These are phyloP conservation scores for Amanita jacksonii DNA, from an alignment of 768 basidiomycete genomes.

Conservation along the genomic window DNA sequence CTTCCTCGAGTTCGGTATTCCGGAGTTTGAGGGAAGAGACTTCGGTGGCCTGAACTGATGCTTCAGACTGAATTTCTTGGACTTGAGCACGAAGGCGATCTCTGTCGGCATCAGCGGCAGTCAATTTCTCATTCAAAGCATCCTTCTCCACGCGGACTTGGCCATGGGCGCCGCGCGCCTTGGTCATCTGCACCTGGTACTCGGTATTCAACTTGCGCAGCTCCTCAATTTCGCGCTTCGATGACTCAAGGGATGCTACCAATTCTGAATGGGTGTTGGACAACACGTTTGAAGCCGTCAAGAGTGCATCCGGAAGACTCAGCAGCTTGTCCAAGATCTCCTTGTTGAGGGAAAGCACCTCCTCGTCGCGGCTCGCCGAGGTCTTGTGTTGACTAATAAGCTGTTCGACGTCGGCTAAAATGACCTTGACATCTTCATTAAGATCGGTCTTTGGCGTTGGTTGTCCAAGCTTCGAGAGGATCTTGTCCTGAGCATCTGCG, in stretches of 20 bases:
- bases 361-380: conserved; percentile 36
- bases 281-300: conserved; percentile 41
- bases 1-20: conserved; percentile 60
- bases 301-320: conserved; percentile 50
- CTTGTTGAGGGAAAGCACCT: conserved; percentile 41
- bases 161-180: conserved; percentile 69
- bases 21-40: conserved; percentile 35
- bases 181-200: conserved; percentile 61
- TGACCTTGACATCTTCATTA: conserved; percentile 36
- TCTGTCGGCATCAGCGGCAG: conserved; percentile 51
- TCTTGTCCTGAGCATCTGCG: conserved; percentile 22
- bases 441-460: conserved; percentile 19
- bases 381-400: conserved; percentile 43
- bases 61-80: conserved; percentile 40
- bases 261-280: conserved; percentile 58
- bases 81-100: conserved; percentile 48
- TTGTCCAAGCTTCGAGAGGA: conserved; percentile 21
- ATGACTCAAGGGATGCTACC: conserved; percentile 41
- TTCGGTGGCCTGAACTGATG: conserved; percentile 35
- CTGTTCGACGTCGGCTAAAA: conserved; percentile 26
- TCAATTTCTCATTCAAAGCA: conserved; percentile 51
- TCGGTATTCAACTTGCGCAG: conserved; percentile 59
- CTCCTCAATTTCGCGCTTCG: conserved; percentile 61
- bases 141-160: conserved; percentile 82
- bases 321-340: conserved; percentile 44